phyloP scores from a whole-genome alignment of 192 early-diverging fungal species.

The Mortierella alpina region DNA sequence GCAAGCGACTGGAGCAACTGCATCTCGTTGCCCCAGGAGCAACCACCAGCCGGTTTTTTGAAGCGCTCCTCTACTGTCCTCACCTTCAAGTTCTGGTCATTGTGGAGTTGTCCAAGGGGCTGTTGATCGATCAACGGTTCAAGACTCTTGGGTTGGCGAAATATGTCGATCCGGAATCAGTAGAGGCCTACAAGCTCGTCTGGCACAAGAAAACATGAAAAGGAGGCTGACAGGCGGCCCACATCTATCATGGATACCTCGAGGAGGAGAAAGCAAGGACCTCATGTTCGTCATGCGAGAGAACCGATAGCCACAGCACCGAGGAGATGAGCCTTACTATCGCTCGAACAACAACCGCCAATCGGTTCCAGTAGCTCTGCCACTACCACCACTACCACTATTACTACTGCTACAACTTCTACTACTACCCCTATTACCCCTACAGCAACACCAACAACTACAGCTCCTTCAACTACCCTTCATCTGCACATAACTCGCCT shows the following conservation, averaged over 20 bases:
- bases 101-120: constrained; percentile 42
- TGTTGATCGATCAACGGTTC: constrained; percentile 51
- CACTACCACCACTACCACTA: neutral
- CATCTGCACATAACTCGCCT: neutral
- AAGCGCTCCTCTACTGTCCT: constrained; percentile 40
- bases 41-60: constrained; percentile 43
- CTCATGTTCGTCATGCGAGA: neutral
- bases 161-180: constrained; percentile 43
- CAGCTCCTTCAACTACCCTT: neutral
- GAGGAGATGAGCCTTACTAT: neutral
- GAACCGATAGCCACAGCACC: neutral
- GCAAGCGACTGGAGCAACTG: constrained; percentile 43
- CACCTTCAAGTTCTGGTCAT: constrained; percentile 45
- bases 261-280: neutral
- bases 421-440: neutral
- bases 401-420: neutral
- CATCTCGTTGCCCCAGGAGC: constrained; percentile 47
- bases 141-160: constrained; percentile 45
- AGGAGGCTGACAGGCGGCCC: neutral
- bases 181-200: constrained; percentile 43
- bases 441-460: neutral
- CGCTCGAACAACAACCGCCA: neutral
- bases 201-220: constrained; percentile 50
- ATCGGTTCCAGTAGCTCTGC: neutral
- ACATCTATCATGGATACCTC: neutral